Base-by-base conservation (phyloP, 208 protist species). In the Lotmaria passim region DNA sequence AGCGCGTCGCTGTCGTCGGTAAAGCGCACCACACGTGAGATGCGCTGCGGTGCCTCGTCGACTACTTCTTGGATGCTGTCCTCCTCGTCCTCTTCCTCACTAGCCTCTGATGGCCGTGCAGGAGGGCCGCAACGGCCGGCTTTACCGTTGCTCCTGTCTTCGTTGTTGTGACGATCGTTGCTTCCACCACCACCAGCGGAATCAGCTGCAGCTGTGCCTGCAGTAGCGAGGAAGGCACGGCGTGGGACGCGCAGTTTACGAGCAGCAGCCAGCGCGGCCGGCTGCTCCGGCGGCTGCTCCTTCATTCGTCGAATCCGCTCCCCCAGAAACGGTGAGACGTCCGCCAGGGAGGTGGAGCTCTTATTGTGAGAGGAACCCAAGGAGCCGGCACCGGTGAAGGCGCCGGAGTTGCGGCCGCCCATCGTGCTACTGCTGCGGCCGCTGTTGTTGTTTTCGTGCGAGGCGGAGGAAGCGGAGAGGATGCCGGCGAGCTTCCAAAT, bases 1-100 rank as follows among this genome's bases (percentile, higher is more conserved):
- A 75, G 28, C 12, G 69, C 52, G 46, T 68, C 59, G 43, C 60
- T 75, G 28, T 68, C 60, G 28, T 75, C 69, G 1, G 69, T 67
- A 26, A 75, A 61, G n/a, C 12, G 50, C 34, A 55, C 51, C 19
- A 65, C n/a, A 17, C 33, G 67, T 1, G 48, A 41, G 0, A 38
- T n/a, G 28, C 38, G 36, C 36, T 52, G 46, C 34, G 19, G 57
- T 23, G 48, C 44, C 23, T 59, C 33, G 4, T 50, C 58, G 43
- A 46, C 46, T 7, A 15, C 19, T n/a, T 67, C 60, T 21, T 56
- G 11, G 14, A 46, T 28, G 43, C 59, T 50, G 44, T 41, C 31
- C 41, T 51, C 38, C 41, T 41, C 58, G 7, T 48, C 60, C 0
- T 66, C 44, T 0, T 67, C 60, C 21, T 50, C 59, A 12, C 26